These are phyloP conservation scores for Globisporangium mamillatum DNA, from an alignment of 352 stramenopile species.

Conservation along the genomic window DNA sequence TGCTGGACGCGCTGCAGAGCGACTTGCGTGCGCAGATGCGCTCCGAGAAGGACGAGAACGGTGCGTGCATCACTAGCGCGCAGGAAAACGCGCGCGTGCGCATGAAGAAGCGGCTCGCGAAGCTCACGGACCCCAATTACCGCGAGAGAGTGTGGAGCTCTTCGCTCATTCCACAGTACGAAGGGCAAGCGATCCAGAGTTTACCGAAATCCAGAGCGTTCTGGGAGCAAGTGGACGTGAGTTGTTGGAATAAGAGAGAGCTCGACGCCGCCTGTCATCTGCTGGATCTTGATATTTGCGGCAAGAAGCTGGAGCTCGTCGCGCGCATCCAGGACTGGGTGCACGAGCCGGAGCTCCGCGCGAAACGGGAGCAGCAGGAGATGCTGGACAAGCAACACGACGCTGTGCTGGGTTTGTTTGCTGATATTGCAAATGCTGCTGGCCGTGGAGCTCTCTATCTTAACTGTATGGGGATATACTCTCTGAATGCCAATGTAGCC, in stretches of 20 bases:
- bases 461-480: neutral
- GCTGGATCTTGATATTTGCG: conserved; percentile 42
- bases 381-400: conserved; percentile 38
- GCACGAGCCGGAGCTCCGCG: conserved; percentile 46
- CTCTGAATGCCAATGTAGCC: conserved; percentile 17
- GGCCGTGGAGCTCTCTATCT: neutral
- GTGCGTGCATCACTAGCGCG: conserved; percentile 15
- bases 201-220: conserved; percentile 63
- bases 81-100: conserved; percentile 31
- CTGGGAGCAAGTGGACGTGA: conserved; percentile 55
- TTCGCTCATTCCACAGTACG: conserved; percentile 32
- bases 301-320: conserved; percentile 64
- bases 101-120: conserved; percentile 43
- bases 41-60: conserved; percentile 39
- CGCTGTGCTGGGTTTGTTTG: conserved; percentile 34
- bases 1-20: conserved; percentile 56
- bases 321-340: conserved; percentile 75
- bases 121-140: conserved; percentile 40
- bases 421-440: neutral
- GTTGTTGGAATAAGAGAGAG: conserved; percentile 43
- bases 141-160: conserved; percentile 55
- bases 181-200: conserved; percentile 43
- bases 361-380: conserved; percentile 31
- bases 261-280: conserved; percentile 57
- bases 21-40: conserved; percentile 60